A percentile compares a stretch with the other conserved stretches of the same genome.
These are phyloP conservation scores for Neocatenulostroma microsporum DNA, from an alignment of 2,329 filamentous ascomycete species.

Conservation along the genomic window DNA sequence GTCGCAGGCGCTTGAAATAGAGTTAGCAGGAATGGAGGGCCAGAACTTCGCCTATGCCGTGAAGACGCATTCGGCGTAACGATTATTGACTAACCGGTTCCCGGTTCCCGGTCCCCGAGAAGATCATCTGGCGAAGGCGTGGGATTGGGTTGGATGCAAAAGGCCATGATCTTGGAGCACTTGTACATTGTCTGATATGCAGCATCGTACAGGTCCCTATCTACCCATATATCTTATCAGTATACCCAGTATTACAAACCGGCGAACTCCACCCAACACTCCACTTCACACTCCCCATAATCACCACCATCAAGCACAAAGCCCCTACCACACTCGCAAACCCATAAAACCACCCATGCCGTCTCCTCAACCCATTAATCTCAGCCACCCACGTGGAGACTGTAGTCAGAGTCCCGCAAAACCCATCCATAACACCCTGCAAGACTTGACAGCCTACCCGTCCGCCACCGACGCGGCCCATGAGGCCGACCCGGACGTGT, in stretches of 20 bases:
- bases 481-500: constrained; percentile 44
- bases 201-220: too few species aligned
- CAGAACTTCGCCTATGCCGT: too few species aligned
- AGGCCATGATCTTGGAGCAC: too few species aligned
- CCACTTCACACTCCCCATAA: constrained; percentile 73
- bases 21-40: too few species aligned
- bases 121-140: too few species aligned
- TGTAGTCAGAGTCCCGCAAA: constrained; percentile 42
- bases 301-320: constrained; percentile 53
- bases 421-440: constrained; percentile 42
- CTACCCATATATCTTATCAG: constrained; percentile 21
- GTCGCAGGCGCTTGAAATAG: too few species aligned
- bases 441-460: constrained; percentile 38
- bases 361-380: constrained; percentile 32
- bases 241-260: constrained; percentile 31
- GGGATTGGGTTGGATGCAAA: too few species aligned
- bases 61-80: too few species aligned
- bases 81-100: too few species aligned
- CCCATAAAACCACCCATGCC: constrained; percentile 63
- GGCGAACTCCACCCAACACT: constrained; percentile 38
- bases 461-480: constrained; percentile 33
- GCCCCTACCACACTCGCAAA: constrained; percentile 51
- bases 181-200: too few species aligned
- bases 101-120: too few species aligned
- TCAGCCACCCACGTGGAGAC: constrained; percentile 44